phyloP scores from a whole-genome alignment of 345 rosid species.

The Garcia nutans region DNA sequence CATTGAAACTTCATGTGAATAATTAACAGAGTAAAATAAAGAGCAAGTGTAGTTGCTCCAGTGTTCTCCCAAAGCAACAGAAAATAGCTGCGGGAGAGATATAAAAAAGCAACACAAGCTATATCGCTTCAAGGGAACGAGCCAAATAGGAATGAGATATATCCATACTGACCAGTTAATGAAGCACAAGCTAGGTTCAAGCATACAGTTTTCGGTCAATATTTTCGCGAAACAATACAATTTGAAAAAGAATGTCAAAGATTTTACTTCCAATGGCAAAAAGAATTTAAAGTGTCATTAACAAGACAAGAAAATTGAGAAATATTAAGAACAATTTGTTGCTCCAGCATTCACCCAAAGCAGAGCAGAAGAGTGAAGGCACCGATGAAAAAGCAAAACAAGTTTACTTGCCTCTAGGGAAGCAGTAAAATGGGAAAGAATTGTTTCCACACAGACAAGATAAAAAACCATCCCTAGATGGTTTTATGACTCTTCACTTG shows the following conservation, averaged over 20 bases:
- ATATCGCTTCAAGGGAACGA: slow-evolving; percentile 17
- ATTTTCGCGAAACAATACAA: no score
- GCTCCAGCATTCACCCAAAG: background rate
- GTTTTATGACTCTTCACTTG: no score
- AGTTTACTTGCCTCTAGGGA: background rate
- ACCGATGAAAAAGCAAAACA: no score
- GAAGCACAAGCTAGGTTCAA: slow-evolving; percentile 1
- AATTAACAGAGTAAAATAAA: no score
- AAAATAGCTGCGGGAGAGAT: background rate
- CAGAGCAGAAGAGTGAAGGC: background rate
- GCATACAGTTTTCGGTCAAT: background rate
- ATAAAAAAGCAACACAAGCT: slow-evolving; percentile 8
- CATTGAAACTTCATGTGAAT: background rate
- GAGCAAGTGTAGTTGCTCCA: slow-evolving; percentile 5
- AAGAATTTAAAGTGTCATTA: background rate
- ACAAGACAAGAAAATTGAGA: background rate
- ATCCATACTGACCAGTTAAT: slow-evolving; percentile 17
- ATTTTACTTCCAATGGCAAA: no score
- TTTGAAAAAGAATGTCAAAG: background rate
- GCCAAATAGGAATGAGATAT: background rate
- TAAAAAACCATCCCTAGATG: background rate
- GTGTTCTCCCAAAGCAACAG: background rate
- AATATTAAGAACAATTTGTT: background rate
- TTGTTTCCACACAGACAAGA: background rate
- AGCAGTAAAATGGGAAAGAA: background rate